Evolutionary conservation across 768 basidiomycete genomes (phyloP).

Genomic region (Amanita brunnescens): DNA sequence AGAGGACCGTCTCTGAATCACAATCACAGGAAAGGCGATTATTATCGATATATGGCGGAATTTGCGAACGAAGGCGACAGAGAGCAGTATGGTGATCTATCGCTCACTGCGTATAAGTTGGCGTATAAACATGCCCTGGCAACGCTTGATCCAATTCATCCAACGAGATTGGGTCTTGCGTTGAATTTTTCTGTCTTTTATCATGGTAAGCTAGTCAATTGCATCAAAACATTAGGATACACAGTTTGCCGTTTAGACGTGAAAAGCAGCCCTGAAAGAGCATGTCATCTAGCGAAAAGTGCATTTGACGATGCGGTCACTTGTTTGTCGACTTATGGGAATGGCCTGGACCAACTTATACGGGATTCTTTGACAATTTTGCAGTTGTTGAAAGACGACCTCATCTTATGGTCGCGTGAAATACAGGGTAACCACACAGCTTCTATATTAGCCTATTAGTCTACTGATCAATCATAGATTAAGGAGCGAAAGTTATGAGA

Average conservation of each 20-base stretch:
- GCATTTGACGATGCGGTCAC: slow-evolving; percentile 87
- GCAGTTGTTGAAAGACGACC: slow-evolving; percentile 76
- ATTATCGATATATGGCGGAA: slow-evolving; percentile 87
- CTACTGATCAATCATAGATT: slow-evolving; percentile 3
- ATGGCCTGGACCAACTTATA: slow-evolving; percentile 28
- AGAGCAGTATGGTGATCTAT: slow-evolving; percentile 60
- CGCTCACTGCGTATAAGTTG: slow-evolving; percentile 77
- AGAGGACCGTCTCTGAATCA: neutral
- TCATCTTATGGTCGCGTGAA: slow-evolving; percentile 80
- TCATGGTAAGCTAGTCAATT: slow-evolving; percentile 34
- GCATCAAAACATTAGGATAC: neutral
- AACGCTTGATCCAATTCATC: slow-evolving; percentile 71
- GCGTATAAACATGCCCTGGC: slow-evolving; percentile 77
- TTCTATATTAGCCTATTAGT: neutral
- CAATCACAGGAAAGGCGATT: slow-evolving; percentile 50
- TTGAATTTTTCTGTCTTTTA: slow-evolving; percentile 95
- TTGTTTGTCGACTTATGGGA: slow-evolving; percentile 41
- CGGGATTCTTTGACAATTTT: slow-evolving; percentile 78
- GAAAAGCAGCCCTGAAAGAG: slow-evolving; percentile 74
- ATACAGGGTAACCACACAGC: slow-evolving; percentile 31
- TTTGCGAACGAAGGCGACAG: slow-evolving; percentile 68
- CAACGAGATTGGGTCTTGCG: slow-evolving; percentile 80
- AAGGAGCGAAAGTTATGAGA: neutral
- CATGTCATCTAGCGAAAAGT: slow-evolving; percentile 84
- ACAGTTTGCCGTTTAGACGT: slow-evolving; percentile 40